Percentiles rank a stretch among this genome's conserved stretches.
These are phyloP conservation scores for Neospora caninum DNA, from an alignment of 169 alveolate species.

Conservation along the genomic window DNA sequence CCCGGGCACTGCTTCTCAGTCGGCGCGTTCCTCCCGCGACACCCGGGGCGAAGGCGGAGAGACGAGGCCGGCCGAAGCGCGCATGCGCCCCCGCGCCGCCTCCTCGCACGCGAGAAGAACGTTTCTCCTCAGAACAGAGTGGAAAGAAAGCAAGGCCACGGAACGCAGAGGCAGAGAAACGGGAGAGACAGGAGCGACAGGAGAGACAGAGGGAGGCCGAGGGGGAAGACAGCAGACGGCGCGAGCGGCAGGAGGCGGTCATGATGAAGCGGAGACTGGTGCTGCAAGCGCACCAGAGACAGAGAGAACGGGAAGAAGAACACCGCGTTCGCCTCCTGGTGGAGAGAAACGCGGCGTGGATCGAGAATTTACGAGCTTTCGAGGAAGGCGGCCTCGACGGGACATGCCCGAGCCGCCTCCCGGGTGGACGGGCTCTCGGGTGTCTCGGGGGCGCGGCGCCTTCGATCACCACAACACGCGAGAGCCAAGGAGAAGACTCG, in stretches of 20 bases:
- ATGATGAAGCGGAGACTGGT: neutral
- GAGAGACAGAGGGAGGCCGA: neutral
- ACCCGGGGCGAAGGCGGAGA: neutral
- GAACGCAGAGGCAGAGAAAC: neutral
- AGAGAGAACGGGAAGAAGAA: slow-evolving; percentile 3
- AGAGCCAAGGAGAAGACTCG: no score
- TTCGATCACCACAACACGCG: no score
- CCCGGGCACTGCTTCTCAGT: neutral
- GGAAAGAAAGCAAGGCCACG: neutral
- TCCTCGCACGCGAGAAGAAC: neutral
- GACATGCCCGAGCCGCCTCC: neutral
- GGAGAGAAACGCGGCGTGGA: neutral
- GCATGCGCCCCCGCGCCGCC: neutral
- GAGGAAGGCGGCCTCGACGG: slow-evolving; percentile 8
- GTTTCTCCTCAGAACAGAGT: neutral
- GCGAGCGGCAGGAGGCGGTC: neutral
- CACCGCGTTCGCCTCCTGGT: neutral
- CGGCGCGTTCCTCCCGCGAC: neutral
- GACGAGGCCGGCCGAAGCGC: neutral
- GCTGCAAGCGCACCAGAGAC: neutral
- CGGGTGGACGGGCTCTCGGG: neutral
- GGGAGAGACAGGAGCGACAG: neutral
- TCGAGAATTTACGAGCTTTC: neutral
- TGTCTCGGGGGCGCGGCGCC: no score
- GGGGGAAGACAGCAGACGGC: neutral